phyloP scores from a whole-genome alignment of 768 basidiomycete species.

The Serendipita vermifera region DNA sequence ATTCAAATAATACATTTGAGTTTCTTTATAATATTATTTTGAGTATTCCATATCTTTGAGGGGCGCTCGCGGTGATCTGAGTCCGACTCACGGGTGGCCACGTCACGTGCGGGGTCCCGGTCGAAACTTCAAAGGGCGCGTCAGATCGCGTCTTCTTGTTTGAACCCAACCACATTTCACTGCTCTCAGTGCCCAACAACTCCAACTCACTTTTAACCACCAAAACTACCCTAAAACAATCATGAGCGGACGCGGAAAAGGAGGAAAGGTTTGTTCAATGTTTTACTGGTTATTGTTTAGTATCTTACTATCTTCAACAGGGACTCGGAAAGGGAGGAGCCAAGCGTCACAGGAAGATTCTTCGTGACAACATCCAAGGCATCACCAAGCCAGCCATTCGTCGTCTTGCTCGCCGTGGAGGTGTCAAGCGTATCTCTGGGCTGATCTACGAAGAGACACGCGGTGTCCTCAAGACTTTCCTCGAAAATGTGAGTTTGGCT shows the following conservation, averaged over 20 bases:
- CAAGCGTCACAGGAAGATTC: conserved; percentile 69
- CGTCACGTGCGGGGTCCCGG: no score
- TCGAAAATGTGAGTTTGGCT: conserved; percentile 21
- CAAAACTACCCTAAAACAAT: conserved; percentile 19
- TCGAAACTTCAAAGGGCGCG: no score
- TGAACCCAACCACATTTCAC: no score
- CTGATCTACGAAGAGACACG: conserved; percentile 38
- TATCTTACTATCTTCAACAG: no score
- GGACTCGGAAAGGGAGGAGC: conserved; percentile 71
- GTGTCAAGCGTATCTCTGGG: conserved; percentile 40
- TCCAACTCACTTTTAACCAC: conserved; percentile 8
- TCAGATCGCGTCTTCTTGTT: no score
- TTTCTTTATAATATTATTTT: no score
- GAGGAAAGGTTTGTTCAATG: conserved; percentile 44
- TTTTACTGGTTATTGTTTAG: not conserved
- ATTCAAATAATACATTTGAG: no score
- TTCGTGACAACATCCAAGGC: conserved; percentile 72
- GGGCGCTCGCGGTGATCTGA: no score
- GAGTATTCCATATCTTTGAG: no score
- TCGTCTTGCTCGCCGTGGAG: conserved; percentile 40
- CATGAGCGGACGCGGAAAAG: conserved; percentile 73
- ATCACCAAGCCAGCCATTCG: conserved; percentile 41
- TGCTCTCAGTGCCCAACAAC: no score
- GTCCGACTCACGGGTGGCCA: no score
- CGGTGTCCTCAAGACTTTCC: conserved; percentile 40